Evolutionary conservation across 2,329 filamentous ascomycete genomes (phyloP).

Genomic region (Zasmidium angulare): DNA sequence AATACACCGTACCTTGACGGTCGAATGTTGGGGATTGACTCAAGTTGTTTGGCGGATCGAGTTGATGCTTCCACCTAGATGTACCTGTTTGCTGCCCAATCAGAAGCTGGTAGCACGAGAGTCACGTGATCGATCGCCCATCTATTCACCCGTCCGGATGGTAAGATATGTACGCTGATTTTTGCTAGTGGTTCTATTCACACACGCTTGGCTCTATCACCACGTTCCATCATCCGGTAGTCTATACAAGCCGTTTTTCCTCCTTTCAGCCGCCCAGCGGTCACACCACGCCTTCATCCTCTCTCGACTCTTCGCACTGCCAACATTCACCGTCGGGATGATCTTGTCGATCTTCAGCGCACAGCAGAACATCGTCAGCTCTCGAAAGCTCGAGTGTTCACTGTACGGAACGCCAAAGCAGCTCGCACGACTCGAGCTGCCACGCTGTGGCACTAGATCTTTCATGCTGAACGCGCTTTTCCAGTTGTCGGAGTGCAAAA

Average conservation of each 20-base stretch:
- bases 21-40: not conserved
- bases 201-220: conserved; percentile 14
- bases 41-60: not conserved
- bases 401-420: conserved; percentile 95
- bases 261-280: conserved; percentile 62
- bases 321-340: conserved; percentile 91
- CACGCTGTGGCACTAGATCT: conserved; percentile 78
- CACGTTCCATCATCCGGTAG: conserved; percentile 34
- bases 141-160: too few species aligned
- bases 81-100: not conserved
- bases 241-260: conserved; percentile 60
- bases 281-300: conserved; percentile 68
- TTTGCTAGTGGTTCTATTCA: too few species aligned
- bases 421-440: conserved; percentile 76
- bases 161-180: too few species aligned
- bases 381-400: conserved; percentile 92
- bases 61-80: not conserved
- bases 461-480: conserved; percentile 67
- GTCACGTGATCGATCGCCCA: not conserved
- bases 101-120: not conserved
- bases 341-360: conserved; percentile 82
- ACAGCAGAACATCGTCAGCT: conserved; percentile 91
- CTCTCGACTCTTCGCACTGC: conserved; percentile 61
- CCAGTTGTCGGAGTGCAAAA: conserved; percentile 71
- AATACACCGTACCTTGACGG: not conserved